These are phyloP conservation scores for Bothriochloa decipiens DNA, from an alignment of 176 grass and related monocot genomes.

Conservation along the genomic window DNA sequence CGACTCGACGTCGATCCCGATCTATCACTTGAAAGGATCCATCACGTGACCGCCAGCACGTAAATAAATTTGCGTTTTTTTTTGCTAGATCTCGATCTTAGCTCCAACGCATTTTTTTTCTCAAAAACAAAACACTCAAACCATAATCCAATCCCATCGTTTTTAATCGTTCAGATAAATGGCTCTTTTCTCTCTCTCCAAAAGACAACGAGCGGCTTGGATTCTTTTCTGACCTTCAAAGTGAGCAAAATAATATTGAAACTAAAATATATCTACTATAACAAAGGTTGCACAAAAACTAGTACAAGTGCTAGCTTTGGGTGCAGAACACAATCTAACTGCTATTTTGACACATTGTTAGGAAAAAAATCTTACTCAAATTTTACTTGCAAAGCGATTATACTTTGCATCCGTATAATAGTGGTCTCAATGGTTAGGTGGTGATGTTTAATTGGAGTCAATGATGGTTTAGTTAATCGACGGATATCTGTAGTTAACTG, in stretches of 20 bases:
- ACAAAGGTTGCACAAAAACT: neutral
- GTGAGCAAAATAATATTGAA: too few relatives aligned
- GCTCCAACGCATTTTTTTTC: neutral
- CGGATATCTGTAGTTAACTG: neutral
- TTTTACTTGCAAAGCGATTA: too few relatives aligned
- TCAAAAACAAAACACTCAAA: neutral
- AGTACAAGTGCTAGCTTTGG: neutral
- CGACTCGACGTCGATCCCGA: neutral
- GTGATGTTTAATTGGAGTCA: neutral
- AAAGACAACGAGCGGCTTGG: neutral
- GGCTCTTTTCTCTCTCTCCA: too few relatives aligned
- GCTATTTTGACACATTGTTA: neutral
- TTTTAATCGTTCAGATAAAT: neutral
- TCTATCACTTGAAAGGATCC: neutral
- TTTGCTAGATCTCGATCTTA: constrained; percentile 3
- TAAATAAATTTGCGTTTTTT: neutral
- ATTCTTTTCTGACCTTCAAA: too few relatives aligned
- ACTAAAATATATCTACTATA: too few relatives aligned
- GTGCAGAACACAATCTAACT: neutral
- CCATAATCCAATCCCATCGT: neutral
- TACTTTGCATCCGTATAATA: too few relatives aligned
- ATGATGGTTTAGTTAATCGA: neutral
- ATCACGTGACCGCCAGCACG: neutral
- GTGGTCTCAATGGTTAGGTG: neutral
- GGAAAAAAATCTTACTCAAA: neutral